Percentiles rank a stretch among this genome's conserved stretches.
Evolutionary conservation across 1,284 basidiomycete genomes (phyloP).

Genomic region (Thecaphora frezii): DNA sequence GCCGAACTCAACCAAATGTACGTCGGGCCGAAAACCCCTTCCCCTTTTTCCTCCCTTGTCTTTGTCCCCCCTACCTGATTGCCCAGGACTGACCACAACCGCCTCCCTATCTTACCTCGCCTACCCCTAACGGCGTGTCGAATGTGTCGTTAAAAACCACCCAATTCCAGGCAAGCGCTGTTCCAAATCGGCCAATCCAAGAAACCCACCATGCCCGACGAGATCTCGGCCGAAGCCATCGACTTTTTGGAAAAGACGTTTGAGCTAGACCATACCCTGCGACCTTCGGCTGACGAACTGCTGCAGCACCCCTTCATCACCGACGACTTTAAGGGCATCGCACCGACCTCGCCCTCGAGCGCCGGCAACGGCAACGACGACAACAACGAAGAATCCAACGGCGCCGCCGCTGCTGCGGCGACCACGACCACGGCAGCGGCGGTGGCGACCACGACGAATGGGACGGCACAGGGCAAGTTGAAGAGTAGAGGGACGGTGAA

Average conservation of each 20-base stretch:
- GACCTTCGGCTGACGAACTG: slow-evolving; percentile 48
- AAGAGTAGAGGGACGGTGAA: slow-evolving; percentile 14
- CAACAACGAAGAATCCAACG: neutral
- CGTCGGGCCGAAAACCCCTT: slow-evolving; percentile 61
- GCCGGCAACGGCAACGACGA: neutral
- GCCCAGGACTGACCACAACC: too few species aligned
- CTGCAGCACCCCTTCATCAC: slow-evolving; percentile 50
- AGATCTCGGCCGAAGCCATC: slow-evolving; percentile 46
- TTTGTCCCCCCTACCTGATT: neutral
- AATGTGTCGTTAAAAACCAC: too few species aligned
- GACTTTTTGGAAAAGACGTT: slow-evolving; percentile 52
- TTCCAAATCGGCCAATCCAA: slow-evolving; percentile 53
- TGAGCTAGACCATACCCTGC: slow-evolving; percentile 47
- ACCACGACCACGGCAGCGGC: slow-evolving; percentile 5
- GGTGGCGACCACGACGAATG: slow-evolving; percentile 1
- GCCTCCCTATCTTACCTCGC: too few species aligned
- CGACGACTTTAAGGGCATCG: slow-evolving; percentile 10
- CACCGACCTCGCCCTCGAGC: neutral
- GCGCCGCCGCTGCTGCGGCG: neutral
- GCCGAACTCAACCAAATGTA: slow-evolving; percentile 93
- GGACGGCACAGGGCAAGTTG: slow-evolving; percentile 15
- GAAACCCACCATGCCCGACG: slow-evolving; percentile 47
- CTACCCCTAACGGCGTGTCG: too few species aligned
- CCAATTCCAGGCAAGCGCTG: slow-evolving; percentile 29
- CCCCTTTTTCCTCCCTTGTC: too few species aligned